These are phyloP conservation scores for Glycyrrhiza uralensis DNA, from an alignment of 306 rosid species.

Conservation along the genomic window DNA sequence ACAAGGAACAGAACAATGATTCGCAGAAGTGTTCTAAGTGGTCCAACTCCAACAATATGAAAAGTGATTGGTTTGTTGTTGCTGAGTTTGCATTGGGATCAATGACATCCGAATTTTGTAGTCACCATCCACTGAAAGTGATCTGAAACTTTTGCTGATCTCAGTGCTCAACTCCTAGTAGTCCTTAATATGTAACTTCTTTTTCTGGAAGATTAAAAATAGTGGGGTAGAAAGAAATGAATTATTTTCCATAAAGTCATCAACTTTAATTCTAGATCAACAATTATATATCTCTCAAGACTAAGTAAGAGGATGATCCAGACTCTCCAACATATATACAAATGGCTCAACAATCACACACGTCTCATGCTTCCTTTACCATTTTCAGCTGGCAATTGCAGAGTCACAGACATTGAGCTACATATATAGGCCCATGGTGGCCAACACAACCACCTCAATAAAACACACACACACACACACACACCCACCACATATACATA, in stretches of 20 bases:
- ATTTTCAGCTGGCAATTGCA: background rate
- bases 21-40: constrained; percentile 17
- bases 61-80: constrained; percentile 2
- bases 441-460: background rate
- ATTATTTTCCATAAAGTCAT: constrained; percentile 4
- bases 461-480: no score
- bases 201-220: background rate
- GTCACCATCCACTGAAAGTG: constrained; percentile 28
- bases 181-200: background rate
- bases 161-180: constrained; percentile 5
- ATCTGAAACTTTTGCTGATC: background rate
- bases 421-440: background rate
- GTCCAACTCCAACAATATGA: constrained; percentile 25
- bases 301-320: background rate
- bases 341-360: background rate
- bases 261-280: background rate
- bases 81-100: constrained; percentile 16
- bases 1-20: background rate
- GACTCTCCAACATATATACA: background rate
- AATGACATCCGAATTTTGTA: constrained; percentile 5
- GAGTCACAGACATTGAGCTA: background rate
- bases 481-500: background rate
- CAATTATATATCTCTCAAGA: background rate
- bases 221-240: constrained; percentile 10
- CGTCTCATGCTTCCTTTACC: background rate